phyloP scores from a whole-genome alignment of 2,329 filamentous ascomycete species.

The Herpotrichia juniperi region DNA sequence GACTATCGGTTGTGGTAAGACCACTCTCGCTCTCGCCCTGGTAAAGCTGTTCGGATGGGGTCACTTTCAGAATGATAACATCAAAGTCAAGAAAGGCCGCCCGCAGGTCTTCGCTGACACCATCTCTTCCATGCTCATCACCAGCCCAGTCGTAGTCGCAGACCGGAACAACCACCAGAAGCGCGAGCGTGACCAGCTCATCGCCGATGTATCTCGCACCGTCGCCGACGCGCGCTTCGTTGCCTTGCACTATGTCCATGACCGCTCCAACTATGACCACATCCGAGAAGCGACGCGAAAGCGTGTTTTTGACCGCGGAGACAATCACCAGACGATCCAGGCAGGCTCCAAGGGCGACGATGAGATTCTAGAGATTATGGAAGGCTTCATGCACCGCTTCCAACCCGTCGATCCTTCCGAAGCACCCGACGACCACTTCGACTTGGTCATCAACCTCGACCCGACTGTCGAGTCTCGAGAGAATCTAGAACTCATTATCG shows the following conservation, averaged over 20 bases:
- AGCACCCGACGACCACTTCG: conserved; percentile 81
- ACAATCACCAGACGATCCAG: conserved; percentile 98
- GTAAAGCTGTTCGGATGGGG: conserved; percentile 87
- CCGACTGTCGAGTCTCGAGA: conserved; percentile 76
- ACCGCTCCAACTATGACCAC: conserved; percentile 67
- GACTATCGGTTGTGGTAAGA: conserved; percentile 96
- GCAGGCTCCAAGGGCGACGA: conserved; percentile 72
- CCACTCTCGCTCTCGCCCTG: conserved; percentile 83
- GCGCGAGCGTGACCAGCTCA: conserved; percentile 86
- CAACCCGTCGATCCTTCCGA: conserved; percentile 72
- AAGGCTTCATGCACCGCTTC: conserved; percentile 87
- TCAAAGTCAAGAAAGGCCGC: conserved; percentile 75
- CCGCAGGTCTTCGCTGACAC: conserved; percentile 78
- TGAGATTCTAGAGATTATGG: conserved; percentile 91
- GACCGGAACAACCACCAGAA: conserved; percentile 94
- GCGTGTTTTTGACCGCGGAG: conserved; percentile 82
- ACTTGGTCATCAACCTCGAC: conserved; percentile 84
- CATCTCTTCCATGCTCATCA: conserved; percentile 68
- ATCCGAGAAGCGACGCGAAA: conserved; percentile 77
- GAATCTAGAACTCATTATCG: conserved; percentile 83
- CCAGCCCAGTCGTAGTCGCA: conserved; percentile 77
- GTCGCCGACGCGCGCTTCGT: conserved; percentile 74
- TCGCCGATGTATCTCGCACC: conserved; percentile 72
- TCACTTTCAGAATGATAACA: conserved; percentile 96
- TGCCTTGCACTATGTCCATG: conserved; percentile 87